Percentiles rank a stretch among this genome's conserved stretches.
Evolutionary conservation across 2,329 filamentous ascomycete genomes (phyloP).

Genomic region (Diaporthe caulivora): DNA sequence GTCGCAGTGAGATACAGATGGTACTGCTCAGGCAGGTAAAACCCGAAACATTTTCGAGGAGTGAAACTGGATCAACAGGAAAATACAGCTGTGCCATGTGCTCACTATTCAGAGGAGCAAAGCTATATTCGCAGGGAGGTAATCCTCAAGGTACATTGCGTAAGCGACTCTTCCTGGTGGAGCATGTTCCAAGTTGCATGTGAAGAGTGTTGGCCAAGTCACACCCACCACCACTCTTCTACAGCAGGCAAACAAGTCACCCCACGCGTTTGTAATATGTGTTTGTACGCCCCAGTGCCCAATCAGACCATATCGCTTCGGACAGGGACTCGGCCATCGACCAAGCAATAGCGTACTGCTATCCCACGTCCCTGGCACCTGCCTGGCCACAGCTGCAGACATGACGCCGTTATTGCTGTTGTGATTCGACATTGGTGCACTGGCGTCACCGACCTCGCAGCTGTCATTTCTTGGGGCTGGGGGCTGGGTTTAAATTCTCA

Average conservation of each 20-base stretch:
- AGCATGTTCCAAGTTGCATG: no score
- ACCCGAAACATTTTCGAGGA: no score
- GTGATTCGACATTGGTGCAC: background rate
- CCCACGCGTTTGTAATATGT: background rate
- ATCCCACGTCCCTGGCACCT: background rate
- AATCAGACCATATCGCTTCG: background rate
- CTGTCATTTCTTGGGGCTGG: constrained; percentile 12
- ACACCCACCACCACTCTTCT: no score
- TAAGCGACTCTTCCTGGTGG: no score
- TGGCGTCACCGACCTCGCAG: constrained; percentile 19
- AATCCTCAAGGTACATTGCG: no score
- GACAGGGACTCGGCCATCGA: constrained; percentile 6
- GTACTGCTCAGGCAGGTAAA: no score
- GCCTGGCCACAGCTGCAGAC: constrained; percentile 1
- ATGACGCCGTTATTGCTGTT: background rate
- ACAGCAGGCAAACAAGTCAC: background rate
- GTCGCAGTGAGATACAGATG: no score
- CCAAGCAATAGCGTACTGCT: background rate
- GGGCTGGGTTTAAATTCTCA: background rate
- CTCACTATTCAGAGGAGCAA: no score
- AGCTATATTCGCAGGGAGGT: no score
- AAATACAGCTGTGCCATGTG: no score
- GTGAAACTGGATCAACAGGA: no score
- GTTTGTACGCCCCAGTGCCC: background rate
- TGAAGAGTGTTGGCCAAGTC: no score